Conservation (phyloP, 2,329 filamentous ascomycete genomes). For the Microascus cirrosus region DNA sequence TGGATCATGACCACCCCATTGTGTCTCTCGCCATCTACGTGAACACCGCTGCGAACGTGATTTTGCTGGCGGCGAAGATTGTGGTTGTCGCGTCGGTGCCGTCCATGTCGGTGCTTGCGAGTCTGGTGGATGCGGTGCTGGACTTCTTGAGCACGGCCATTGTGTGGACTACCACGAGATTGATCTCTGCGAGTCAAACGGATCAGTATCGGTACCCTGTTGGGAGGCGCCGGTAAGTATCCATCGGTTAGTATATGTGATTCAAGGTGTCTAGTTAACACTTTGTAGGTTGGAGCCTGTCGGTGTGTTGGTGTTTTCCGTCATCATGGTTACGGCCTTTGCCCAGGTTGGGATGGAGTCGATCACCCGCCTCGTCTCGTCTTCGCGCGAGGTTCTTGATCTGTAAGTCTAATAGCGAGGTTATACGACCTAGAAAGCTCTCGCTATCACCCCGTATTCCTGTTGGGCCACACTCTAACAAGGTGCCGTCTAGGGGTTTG, state of each 20-base stretch:
- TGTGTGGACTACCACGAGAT: constrained; percentile 64
- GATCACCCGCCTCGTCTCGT: constrained; percentile 47
- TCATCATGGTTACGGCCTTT: constrained; percentile 81
- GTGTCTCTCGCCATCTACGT: constrained; percentile 83
- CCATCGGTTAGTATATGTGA: neutral
- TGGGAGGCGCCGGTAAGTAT: constrained; percentile 48
- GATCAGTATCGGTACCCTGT: constrained; percentile 70
- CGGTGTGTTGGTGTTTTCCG: constrained; percentile 69
- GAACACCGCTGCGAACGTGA: constrained; percentile 68
- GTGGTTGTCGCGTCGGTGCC: constrained; percentile 67
- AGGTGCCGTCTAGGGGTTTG: constrained; percentile 28
- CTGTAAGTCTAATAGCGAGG: constrained; percentile 28
- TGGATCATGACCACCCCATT: constrained; percentile 63
- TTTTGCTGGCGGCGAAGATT: constrained; percentile 66
- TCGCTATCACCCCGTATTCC: neutral
- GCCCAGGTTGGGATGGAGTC: constrained; percentile 66
- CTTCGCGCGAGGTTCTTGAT: constrained; percentile 58
- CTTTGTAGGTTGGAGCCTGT: constrained; percentile 58
- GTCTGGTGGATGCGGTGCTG: constrained; percentile 66
- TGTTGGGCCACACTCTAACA: neutral
- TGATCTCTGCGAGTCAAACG: constrained; percentile 53
- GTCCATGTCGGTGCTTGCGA: constrained; percentile 71
- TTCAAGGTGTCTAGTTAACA: constrained; percentile 11
- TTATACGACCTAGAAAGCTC: neutral
- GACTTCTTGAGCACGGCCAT: constrained; percentile 77